Evolutionary conservation across 805 yeast genomes (phyloP).

Genomic region (Wickerhamomyces bovis): DNA sequence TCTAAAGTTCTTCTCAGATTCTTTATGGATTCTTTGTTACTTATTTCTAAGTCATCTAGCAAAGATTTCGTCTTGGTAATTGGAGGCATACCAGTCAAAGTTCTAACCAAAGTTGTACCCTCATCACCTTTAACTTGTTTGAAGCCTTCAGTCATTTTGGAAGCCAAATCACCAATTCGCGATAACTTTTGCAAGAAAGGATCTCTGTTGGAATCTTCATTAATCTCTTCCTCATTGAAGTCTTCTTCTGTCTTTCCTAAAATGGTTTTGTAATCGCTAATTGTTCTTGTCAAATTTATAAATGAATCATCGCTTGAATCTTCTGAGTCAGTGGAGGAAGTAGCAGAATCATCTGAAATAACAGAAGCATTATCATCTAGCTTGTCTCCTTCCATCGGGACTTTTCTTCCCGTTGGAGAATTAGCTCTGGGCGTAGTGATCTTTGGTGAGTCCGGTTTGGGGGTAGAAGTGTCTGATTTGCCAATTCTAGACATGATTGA

Average conservation of each 20-base stretch:
- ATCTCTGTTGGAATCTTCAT: not conserved
- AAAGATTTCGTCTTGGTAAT: constrained; percentile 19
- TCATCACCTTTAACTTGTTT: constrained; percentile 30
- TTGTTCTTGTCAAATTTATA: constrained; percentile 6
- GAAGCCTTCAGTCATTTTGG: constrained; percentile 17
- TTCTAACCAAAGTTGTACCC: constrained; percentile 29
- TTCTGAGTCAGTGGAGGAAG: constrained; percentile 5
- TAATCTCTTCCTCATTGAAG: not conserved
- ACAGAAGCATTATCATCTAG: constrained; percentile 1
- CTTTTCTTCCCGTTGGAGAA: not conserved
- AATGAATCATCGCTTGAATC: constrained; percentile 5
- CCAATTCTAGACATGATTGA: constrained; percentile 7
- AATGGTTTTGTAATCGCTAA: constrained; percentile 3
- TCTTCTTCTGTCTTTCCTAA: constrained; percentile 4
- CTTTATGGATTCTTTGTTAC: not conserved
- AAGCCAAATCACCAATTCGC: constrained; percentile 19
- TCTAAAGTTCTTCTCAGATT: not conserved
- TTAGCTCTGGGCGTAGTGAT: not conserved
- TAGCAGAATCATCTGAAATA: not conserved
- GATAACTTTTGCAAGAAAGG: constrained; percentile 10
- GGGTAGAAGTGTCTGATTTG: not conserved
- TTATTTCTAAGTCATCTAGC: constrained; percentile 19
- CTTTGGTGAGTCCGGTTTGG: not conserved
- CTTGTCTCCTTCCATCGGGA: not conserved
- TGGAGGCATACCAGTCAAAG: constrained; percentile 32